Evolutionary conservation across 345 rosid species (phyloP).

Genomic region (Bruguiera parviflora): DNA sequence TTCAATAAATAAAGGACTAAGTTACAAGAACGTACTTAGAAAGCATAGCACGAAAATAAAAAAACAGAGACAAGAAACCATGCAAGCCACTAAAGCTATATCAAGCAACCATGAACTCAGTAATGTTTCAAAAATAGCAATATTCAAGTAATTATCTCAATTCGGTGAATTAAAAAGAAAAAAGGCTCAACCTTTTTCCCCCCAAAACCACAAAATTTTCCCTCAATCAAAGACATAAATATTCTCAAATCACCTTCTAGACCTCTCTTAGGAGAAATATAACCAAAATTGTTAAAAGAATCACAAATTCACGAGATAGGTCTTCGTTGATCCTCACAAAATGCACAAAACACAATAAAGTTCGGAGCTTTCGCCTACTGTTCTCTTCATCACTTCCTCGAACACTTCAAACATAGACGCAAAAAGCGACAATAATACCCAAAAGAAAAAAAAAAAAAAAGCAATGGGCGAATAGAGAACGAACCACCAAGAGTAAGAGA

Average conservation of each 20-base stretch:
- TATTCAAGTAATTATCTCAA: too few relatives aligned
- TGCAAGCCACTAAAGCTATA: too few relatives aligned
- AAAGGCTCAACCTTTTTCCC: too few relatives aligned
- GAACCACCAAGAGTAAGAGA: slow-evolving; percentile 74
- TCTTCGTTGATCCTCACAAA: slow-evolving; percentile 6
- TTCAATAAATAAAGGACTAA: too few relatives aligned
- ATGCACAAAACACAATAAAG: slow-evolving; percentile 1
- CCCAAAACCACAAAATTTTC: too few relatives aligned
- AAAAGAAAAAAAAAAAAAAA: not conserved
- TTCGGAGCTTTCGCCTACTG: not conserved
- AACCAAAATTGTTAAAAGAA: not conserved
- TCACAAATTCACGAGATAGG: slow-evolving; percentile 9
- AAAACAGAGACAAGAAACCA: too few relatives aligned
- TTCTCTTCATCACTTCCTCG: not conserved
- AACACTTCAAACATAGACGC: slow-evolving; percentile 2
- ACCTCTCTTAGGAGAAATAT: not conserved
- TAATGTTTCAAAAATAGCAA: too few relatives aligned
- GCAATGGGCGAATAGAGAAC: slow-evolving; percentile 19
- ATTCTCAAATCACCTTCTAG: not conserved
- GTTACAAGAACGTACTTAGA: too few relatives aligned
- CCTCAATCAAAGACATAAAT: not conserved
- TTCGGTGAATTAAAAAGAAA: too few relatives aligned
- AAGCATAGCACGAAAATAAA: too few relatives aligned
- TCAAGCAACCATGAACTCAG: too few relatives aligned
- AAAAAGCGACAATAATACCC: not conserved